Evolutionary conservation across 139 green algal genomes (phyloP).

Genomic region (Chlamydomonas sp.): DNA sequence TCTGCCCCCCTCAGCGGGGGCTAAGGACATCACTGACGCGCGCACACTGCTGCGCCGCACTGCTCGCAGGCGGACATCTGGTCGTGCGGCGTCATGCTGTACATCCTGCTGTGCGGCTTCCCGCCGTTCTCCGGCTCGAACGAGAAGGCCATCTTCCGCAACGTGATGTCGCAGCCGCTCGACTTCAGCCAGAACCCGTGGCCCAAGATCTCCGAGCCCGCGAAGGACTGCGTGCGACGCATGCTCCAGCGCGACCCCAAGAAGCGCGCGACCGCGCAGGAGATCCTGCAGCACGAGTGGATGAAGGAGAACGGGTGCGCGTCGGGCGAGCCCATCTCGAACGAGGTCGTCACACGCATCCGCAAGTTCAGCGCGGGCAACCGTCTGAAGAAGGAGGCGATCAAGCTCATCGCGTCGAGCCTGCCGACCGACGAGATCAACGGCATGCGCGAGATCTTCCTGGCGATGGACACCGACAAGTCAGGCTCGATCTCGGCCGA

Average conservation of each 20-base stretch:
- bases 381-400: conserved; percentile 88
- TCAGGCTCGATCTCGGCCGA: conserved; percentile 86
- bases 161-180: conserved; percentile 53
- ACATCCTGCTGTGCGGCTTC: conserved; percentile 71
- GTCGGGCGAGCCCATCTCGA: conserved; percentile 57
- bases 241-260: conserved; percentile 72
- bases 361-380: conserved; percentile 74
- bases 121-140: conserved; percentile 86
- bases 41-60: too few species aligned
- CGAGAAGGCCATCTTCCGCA: conserved; percentile 86
- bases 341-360: conserved; percentile 72
- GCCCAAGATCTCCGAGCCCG: conserved; percentile 55
- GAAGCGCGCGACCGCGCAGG: conserved; percentile 59
- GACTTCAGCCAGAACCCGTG: conserved; percentile 70
- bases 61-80: conserved; percentile 71
- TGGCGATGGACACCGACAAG: conserved; percentile 78
- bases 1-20: too few species aligned
- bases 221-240: conserved; percentile 59
- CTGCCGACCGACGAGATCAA: conserved; percentile 85
- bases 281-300: conserved; percentile 78
- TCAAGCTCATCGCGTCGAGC: conserved; percentile 78
- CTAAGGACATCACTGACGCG: too few species aligned
- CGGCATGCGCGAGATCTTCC: conserved; percentile 81
- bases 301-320: conserved; percentile 76
- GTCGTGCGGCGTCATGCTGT: conserved; percentile 69